Evolutionary conservation across 345 rosid species (phyloP).

Genomic region (Salix dunnii): DNA sequence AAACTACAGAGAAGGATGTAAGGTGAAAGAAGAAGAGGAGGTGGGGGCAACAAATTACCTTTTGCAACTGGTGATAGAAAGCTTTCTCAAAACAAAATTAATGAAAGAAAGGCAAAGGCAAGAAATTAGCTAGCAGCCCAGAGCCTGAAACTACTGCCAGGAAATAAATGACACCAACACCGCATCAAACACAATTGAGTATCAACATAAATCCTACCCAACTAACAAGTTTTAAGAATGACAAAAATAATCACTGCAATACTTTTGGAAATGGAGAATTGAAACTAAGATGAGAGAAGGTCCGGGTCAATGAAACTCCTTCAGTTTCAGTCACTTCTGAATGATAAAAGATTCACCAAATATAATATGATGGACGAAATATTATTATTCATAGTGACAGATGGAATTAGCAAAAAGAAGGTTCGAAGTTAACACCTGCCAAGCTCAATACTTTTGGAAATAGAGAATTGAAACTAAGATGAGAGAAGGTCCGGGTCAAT

Average conservation of each 20-base stretch:
- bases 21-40: neutral
- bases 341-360: neutral
- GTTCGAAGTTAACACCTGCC: constrained; percentile 47
- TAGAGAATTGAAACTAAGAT: no score
- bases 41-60: neutral
- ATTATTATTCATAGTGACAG: neutral
- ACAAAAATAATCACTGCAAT: neutral
- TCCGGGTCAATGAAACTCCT: neutral
- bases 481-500: no score
- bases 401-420: neutral
- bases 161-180: constrained; percentile 3
- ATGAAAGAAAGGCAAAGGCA: neutral
- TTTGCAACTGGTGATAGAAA: neutral
- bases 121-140: neutral
- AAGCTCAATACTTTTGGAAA: constrained; percentile 74
- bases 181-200: neutral
- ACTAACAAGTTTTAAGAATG: neutral
- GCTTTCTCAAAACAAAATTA: neutral
- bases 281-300: neutral
- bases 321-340: neutral
- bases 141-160: neutral
- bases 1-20: constrained; percentile 45
- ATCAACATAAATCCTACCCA: neutral
- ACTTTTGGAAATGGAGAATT: neutral
- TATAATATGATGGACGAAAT: neutral